Evolutionary conservation across 1,284 basidiomycete species (phyloP).

Genomic region (Irpex sp.): DNA sequence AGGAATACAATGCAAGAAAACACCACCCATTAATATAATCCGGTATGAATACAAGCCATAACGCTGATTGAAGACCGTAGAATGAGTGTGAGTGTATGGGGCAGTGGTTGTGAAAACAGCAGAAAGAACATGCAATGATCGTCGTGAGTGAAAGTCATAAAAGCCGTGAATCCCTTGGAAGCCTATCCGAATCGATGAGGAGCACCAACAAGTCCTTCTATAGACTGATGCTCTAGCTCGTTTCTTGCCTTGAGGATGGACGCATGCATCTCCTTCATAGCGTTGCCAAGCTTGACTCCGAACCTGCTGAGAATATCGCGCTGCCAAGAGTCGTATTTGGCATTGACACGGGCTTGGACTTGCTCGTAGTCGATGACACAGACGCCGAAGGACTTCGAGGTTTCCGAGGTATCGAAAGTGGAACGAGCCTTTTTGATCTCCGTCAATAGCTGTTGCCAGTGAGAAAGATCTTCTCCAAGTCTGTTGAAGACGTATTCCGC

Average conservation of each 20-base stretch:
- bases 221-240: slow-evolving; percentile 90
- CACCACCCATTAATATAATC: not conserved
- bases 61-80: not conserved
- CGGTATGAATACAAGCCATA: not conserved
- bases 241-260: slow-evolving; percentile 89
- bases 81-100: not conserved
- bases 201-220: slow-evolving; percentile 55
- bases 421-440: slow-evolving; percentile 96
- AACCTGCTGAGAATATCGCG: slow-evolving; percentile 90
- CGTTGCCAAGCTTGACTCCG: slow-evolving; percentile 86
- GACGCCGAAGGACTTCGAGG: slow-evolving; percentile 87
- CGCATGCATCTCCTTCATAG: slow-evolving; percentile 96
- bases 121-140: not conserved
- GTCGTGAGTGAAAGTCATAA: not conserved
- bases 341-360: slow-evolving; percentile 95
- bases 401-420: slow-evolving; percentile 96
- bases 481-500: slow-evolving; percentile 94
- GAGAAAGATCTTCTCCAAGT: slow-evolving; percentile 86
- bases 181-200: slow-evolving; percentile 33
- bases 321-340: slow-evolving; percentile 99
- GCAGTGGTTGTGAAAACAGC: not conserved
- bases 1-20: not conserved
- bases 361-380: slow-evolving; percentile 97
- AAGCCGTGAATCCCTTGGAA: not conserved
- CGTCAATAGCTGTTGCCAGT: slow-evolving; percentile 93